Percentiles rank a stretch among this genome's conserved stretches.
Evolutionary conservation across 1,284 basidiomycete species (phyloP).

Genomic region (Trichosporon inkin): DNA sequence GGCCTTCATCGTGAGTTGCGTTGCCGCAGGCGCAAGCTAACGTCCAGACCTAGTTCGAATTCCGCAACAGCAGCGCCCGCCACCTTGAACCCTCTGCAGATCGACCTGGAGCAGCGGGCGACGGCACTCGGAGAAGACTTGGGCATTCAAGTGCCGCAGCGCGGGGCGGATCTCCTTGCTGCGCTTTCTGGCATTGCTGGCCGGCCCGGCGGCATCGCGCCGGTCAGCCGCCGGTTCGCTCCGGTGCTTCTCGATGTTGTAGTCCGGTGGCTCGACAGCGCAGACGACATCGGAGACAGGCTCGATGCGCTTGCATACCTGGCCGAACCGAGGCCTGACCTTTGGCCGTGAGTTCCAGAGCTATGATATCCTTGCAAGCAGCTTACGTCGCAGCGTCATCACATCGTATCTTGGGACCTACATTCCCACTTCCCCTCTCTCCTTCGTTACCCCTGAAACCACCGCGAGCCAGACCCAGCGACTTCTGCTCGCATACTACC

Average conservation of each 20-base stretch:
- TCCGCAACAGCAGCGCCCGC: conserved; percentile 3
- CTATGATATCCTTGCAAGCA: neutral
- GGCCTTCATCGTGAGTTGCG: conserved; percentile 10
- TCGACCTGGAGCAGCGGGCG: conserved; percentile 15
- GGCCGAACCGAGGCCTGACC: conserved; percentile 33
- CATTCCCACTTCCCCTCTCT: conserved; percentile 27
- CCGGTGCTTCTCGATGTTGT: conserved; percentile 41
- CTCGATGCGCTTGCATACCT: conserved; percentile 33
- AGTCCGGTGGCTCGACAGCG: conserved; percentile 38
- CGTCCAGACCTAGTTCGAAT: neutral
- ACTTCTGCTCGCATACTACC: conserved; percentile 71
- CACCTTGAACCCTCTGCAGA: conserved; percentile 11
- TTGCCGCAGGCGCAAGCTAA: neutral
- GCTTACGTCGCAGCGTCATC: conserved; percentile 26
- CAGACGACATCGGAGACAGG: conserved; percentile 31
- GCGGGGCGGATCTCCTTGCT: conserved; percentile 22
- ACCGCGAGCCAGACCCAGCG: conserved; percentile 53
- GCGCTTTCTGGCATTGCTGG: conserved; percentile 28
- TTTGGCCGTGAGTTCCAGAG: conserved; percentile 43
- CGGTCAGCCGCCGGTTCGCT: conserved; percentile 33
- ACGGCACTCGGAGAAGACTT: conserved; percentile 11
- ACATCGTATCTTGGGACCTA: conserved; percentile 24
- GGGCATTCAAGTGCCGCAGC: conserved; percentile 1
- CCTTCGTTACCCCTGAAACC: conserved; percentile 27
- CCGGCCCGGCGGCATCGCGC: conserved; percentile 23